These are phyloP conservation scores for Auricularia heimuer DNA, from an alignment of 768 basidiomycete genomes.

Conservation along the genomic window DNA sequence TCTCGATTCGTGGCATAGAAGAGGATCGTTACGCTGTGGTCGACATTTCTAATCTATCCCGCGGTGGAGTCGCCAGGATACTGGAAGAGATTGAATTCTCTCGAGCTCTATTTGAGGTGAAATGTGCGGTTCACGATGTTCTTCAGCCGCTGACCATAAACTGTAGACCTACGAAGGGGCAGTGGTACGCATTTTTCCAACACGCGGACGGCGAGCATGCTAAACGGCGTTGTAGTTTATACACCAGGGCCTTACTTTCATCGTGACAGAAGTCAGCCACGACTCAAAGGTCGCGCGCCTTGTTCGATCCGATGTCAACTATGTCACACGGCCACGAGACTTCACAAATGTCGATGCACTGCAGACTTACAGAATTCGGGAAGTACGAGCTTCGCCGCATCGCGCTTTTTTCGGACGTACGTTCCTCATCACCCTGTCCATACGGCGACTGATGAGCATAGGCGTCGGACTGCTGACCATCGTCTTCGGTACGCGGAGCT, in stretches of 20 bases:
- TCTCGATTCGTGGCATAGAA: conserved; percentile 65
- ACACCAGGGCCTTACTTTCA: conserved; percentile 75
- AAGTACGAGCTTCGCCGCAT: conserved; percentile 45
- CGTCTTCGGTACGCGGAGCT: conserved; percentile 55
- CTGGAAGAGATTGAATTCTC: conserved; percentile 80
- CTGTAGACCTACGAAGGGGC: conserved; percentile 62
- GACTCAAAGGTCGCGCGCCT: conserved; percentile 65
- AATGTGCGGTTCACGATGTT: background rate
- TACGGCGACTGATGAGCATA: conserved; percentile 17
- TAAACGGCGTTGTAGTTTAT: conserved; percentile 46
- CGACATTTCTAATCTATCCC: conserved; percentile 40
- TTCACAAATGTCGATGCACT: conserved; percentile 66
- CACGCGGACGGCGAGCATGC: background rate
- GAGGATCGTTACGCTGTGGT: conserved; percentile 75
- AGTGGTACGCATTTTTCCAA: conserved; percentile 38
- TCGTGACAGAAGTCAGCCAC: conserved; percentile 76
- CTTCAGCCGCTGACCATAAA: background rate
- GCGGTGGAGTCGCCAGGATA: conserved; percentile 32
- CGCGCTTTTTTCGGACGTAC: conserved; percentile 64
- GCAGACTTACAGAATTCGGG: conserved; percentile 64
- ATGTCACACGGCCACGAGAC: conserved; percentile 66
- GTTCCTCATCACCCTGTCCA: conserved; percentile 19
- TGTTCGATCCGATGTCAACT: conserved; percentile 68
- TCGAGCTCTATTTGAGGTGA: conserved; percentile 71
- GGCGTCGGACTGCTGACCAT: conserved; percentile 55